These are phyloP conservation scores for Cynara cardunculus DNA, from an alignment of 129 eudicot species.

Conservation along the genomic window DNA sequence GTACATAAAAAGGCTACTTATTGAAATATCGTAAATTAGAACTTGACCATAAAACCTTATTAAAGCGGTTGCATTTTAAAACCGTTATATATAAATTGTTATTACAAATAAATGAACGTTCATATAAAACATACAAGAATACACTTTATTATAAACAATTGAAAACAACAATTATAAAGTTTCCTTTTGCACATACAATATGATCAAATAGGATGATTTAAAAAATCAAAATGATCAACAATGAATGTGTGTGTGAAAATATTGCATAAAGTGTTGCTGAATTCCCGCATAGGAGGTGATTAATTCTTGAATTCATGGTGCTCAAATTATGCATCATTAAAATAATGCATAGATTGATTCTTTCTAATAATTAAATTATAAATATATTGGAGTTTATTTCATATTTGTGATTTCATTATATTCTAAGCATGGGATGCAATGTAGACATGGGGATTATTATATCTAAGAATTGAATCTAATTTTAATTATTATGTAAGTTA, in stretches of 20 bases:
- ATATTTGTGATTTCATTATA: neutral
- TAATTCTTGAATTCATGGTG: constrained; percentile 18
- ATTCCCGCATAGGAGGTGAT: constrained; percentile 21
- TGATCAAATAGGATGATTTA: neutral
- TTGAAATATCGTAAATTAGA: neutral
- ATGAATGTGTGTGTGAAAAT: neutral
- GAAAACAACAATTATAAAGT: too few relatives aligned
- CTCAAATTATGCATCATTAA: constrained; percentile 13
- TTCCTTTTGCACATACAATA: neutral
- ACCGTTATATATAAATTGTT: neutral
- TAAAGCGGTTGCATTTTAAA: neutral
- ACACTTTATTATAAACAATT: too few relatives aligned
- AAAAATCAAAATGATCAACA: neutral
- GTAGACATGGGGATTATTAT: neutral
- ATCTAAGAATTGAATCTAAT: neutral
- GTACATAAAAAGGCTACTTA: too few relatives aligned
- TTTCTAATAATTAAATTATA: neutral
- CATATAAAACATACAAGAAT: too few relatives aligned
- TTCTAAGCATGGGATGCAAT: neutral
- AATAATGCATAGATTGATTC: neutral
- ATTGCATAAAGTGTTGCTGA: constrained; percentile 27
- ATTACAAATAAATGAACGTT: too few relatives aligned
- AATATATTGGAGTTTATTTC: neutral
- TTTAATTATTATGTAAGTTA: neutral
- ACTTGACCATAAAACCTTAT: neutral